Base-by-base conservation (phyloP, 257 asterid genomes). In the Leonotis leonurus region DNA sequence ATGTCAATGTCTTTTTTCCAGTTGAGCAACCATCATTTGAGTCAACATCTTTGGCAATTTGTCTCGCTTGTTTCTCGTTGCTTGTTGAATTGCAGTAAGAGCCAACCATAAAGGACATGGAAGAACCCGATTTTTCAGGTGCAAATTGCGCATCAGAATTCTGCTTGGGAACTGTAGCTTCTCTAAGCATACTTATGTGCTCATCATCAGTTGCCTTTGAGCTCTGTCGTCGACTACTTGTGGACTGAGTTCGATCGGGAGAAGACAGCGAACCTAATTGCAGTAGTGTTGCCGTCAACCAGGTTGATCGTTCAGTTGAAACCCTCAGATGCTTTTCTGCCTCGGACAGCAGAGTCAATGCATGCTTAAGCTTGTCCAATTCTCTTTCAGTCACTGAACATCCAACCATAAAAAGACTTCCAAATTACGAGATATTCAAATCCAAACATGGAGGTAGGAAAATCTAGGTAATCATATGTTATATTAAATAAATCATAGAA, bases 271-370 rank as follows among this genome's bases (percentile, higher is more conserved):
- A 89, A 58, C 99, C 97, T 64, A 93, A 76, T 64, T 89, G 97
- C 49, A 93, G 74, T n/a, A 93, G 73, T 36, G 99, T 93, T 62
- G 96, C 99, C 1, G 96, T 89, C 83, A 93, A 93, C 97, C 99
- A 93, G 25, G 99, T 93, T 24, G 99, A 87, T 40, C 95, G 89
- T 65, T 89, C 99, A 32, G 79, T 80, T 46, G 99, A 87, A 60
- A 78, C 87, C 68, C 99, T 75, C 56, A 89, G 78, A 61, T 87
- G 99, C 78, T 85, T 93, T 75, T 93, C 97, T 8, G 97, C 89
- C 61, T 93, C 99, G 3, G 97, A 89, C 51, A 93, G 95, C 69
- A 93, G 89, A 41, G 77, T 73, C 70, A 89, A 60, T 11, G 95
- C 96, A 48, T 85, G 95, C 83, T 85, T 89, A 70, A 93, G 80